Percentiles rank a stretch among this genome's conserved stretches.
phyloP scores from a whole-genome alignment of 75 land plant genomes.

The Selaginella tamariscina region DNA sequence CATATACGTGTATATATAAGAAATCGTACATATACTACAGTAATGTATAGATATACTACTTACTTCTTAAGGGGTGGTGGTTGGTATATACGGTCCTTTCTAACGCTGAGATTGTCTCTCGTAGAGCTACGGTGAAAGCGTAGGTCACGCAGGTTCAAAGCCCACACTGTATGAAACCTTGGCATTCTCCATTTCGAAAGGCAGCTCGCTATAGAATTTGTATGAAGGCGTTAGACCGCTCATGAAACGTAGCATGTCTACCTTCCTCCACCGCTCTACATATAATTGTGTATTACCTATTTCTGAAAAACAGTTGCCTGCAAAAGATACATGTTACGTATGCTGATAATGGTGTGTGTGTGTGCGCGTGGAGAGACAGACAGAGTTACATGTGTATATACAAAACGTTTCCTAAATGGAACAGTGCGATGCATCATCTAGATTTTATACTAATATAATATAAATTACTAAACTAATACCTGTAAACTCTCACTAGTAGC shows the following conservation, averaged over 20 bases:
- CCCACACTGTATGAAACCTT: conserved; percentile 89
- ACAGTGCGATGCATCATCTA: too few species aligned
- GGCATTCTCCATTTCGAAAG: conserved; percentile 55
- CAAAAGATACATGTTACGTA: neutral
- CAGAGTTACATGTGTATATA: too few species aligned
- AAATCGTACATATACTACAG: too few species aligned
- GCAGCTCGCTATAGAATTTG: conserved; percentile 70
- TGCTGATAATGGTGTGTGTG: too few species aligned
- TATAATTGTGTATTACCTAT: conserved; percentile 68
- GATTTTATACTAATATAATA: too few species aligned
- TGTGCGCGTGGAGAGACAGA: too few species aligned
- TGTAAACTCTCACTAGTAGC: conserved; percentile 79
- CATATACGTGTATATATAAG: too few species aligned
- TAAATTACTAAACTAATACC: too few species aligned
- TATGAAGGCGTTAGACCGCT: conserved; percentile 92
- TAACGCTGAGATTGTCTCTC: conserved; percentile 67
- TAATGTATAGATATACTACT: too few species aligned
- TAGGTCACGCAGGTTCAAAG: conserved; percentile 86
- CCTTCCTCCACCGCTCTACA: conserved; percentile 73
- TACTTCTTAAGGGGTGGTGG: neutral
- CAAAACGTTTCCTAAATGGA: too few species aligned
- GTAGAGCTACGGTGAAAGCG: conserved; percentile 90
- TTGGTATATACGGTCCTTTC: neutral
- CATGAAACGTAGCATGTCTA: conserved; percentile 69
- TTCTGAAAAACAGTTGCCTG: conserved; percentile 95